A percentile compares a stretch with the other conserved stretches of the same genome.
These are phyloP conservation scores for Phoenix roebelenii DNA, from an alignment of 176 grass and related monocot genomes.

Conservation along the genomic window DNA sequence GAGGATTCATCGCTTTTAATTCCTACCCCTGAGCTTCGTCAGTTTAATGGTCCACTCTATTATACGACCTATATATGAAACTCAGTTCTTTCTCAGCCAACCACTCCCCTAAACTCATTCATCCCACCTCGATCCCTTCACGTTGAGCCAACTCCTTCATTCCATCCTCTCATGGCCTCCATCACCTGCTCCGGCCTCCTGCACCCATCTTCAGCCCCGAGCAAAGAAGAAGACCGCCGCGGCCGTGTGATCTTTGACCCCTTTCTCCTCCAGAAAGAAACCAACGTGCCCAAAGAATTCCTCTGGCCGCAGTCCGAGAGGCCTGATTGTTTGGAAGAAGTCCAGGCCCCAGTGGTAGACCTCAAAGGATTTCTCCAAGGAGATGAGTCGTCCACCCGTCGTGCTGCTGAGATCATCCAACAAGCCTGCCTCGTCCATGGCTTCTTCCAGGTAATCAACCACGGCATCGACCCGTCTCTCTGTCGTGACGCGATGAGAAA, in stretches of 20 bases:
- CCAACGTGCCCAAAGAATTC: conserved; percentile 40
- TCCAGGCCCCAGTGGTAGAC: conserved; percentile 52
- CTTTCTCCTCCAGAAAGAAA: neutral
- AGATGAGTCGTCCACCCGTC: conserved; percentile 13
- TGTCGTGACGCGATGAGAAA: conserved; percentile 29
- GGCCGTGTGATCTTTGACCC: conserved; percentile 9
- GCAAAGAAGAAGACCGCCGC: neutral
- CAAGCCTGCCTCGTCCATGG: conserved; percentile 48
- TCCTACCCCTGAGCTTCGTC: too few species aligned
- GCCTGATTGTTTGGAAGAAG: conserved; percentile 13
- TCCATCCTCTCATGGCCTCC: conserved; percentile 1
- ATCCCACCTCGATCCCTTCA: neutral
- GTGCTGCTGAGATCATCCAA: conserved; percentile 13
- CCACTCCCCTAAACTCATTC: neutral
- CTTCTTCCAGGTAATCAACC: conserved; percentile 60
- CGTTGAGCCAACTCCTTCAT: neutral
- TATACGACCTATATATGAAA: too few species aligned
- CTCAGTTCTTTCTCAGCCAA: neutral
- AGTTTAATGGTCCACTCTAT: too few species aligned
- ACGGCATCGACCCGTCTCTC: conserved; percentile 36
- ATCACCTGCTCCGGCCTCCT: neutral
- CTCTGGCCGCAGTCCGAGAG: conserved; percentile 43
- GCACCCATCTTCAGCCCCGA: neutral
- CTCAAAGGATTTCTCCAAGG: conserved; percentile 21
- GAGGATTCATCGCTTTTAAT: too few species aligned